Base-by-base conservation (phyloP, 2,329 filamentous ascomycete species). In the Metarhizium brunneum region DNA sequence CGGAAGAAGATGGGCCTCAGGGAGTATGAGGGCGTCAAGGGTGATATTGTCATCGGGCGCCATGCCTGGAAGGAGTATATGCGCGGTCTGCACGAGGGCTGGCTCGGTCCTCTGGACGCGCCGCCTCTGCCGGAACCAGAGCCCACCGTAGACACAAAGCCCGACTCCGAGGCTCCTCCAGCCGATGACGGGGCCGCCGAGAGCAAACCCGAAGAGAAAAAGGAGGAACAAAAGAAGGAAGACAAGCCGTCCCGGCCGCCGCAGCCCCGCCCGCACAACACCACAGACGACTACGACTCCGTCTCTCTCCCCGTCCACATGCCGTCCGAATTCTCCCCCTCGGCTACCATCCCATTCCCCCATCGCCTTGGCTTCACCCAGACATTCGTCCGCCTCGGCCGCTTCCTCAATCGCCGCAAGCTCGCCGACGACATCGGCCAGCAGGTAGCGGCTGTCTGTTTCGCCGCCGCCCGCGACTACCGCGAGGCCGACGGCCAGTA, bases 41-140 rank as follows among this genome's bases (percentile, higher is more conserved):
- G 94, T 48, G 92, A 97, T 67, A 79, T 99, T 53, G 84, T 97
- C 18, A 83, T 99, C 63, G 94, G 94, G 13, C 78, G 92, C 56
- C 88, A 96, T 68, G 86, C 92, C 10, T 99, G 94, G 94, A 99
- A 96, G 73, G 94, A 99, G 72, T 99, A 97, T 69, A 76, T 97
- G 29, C 81, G 92, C 57, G 94, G 94, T 49, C 68, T 97, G 61
- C 94, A 99, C 68, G 94, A 99, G 72, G 94, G 94, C 55, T 99
- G 94, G 92, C 75, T 99, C 29, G 92, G 94, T 0, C 91, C 94
- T 7, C 74, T 95, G 47, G 82, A 87, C 57, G 72, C 83, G 55
- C 87, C 87, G 2, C 64, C 68, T 32, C 67, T 73, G 54, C 56
- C 65, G 25, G 49, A 36, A 38, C 48, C 35, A 20, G 29, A 32